A percentile compares a stretch with the other conserved stretches of the same genome.
These are phyloP conservation scores for Acanthamoeba quina DNA, from an alignment of 208 protist genomes.

Conservation along the genomic window DNA sequence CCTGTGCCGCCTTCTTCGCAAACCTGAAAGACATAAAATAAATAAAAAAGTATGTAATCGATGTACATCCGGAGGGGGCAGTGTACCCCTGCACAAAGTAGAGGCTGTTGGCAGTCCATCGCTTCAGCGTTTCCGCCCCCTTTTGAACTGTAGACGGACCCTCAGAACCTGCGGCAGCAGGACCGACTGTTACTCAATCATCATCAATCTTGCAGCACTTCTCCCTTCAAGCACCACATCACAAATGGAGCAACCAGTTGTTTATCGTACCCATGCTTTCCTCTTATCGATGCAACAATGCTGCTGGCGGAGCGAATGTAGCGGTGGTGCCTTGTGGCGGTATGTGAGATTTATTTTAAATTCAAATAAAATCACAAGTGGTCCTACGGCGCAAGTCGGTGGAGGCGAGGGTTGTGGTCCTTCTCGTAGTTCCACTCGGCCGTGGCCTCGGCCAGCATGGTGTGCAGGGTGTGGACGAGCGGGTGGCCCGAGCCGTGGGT, in stretches of 20 bases:
- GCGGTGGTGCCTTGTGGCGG: too few species aligned
- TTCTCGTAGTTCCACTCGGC: conserved; percentile 24
- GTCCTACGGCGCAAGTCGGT: not conserved
- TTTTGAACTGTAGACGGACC: not conserved
- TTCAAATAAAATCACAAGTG: too few species aligned
- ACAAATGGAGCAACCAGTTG: too few species aligned
- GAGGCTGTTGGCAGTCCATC: conserved; percentile 11
- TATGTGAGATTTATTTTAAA: too few species aligned
- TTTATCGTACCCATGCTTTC: too few species aligned
- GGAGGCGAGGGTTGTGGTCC: not conserved
- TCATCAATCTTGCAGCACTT: not conserved
- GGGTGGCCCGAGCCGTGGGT: not conserved
- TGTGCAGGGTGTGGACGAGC: not conserved
- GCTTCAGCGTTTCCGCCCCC: not conserved
- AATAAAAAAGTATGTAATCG: not conserved
- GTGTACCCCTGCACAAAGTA: conserved; percentile 31
- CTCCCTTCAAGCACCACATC: too few species aligned
- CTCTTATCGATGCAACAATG: too few species aligned
- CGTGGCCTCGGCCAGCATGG: conserved; percentile 21
- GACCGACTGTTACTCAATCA: too few species aligned
- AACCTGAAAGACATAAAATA: not conserved
- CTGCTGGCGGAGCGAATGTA: too few species aligned
- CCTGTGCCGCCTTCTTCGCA: conserved; percentile 4
- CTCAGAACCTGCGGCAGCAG: not conserved
- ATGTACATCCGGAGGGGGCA: not conserved